Base-by-base conservation (phyloP, 2,329 filamentous ascomycete genomes). In the Calonectria henricotiae region DNA sequence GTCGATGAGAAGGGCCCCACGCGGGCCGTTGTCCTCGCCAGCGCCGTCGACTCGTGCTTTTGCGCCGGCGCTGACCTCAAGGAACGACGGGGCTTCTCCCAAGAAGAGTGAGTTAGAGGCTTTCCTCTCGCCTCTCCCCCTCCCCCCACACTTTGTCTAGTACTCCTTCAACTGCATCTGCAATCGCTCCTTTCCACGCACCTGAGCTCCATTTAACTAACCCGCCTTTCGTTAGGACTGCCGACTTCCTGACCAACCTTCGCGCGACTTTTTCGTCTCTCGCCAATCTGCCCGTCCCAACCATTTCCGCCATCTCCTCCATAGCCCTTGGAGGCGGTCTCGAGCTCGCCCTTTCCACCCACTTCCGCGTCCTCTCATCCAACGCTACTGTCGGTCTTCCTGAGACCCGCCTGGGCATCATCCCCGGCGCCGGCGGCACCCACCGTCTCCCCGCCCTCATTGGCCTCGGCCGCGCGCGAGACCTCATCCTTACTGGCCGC, bases 31-130 rank as follows among this genome's bases (percentile, higher is more conserved):
- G 90, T 99, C 46, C 77, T 99, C 17, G 93, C 94, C 12, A 97
- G 94, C 79, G 94, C 94, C 46, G 89, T 94, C n/a, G 94, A 98
- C 76, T 87, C 90, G 27, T 93, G 91, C 77, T 99, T 99, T 82
- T 99, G 96, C 82, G 94, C 96, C 0, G 96, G 96, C 43, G 96
- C 96, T 4, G 96, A 99, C 80, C 84, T 99, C 78, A 98, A 98
- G 81, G 96, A 98, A 86, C 87, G 96, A 32, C 88, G 89, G 69
- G 89, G 87, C 4, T 96, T 98, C 83, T 92, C 90, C 1, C 88
- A 87, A 71, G 89, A 94, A 76, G 93, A 98, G 95, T 97, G 82
- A 71, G 90, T 83, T 83, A 32, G 51, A 27, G 32, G 39, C 27
- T 4, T 4, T 5, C 27, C 27, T 30, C 27, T 20, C 20, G 20